Conservation (phyloP, 495 filamentous ascomycete species). For the Parachaetomium inaequale region DNA sequence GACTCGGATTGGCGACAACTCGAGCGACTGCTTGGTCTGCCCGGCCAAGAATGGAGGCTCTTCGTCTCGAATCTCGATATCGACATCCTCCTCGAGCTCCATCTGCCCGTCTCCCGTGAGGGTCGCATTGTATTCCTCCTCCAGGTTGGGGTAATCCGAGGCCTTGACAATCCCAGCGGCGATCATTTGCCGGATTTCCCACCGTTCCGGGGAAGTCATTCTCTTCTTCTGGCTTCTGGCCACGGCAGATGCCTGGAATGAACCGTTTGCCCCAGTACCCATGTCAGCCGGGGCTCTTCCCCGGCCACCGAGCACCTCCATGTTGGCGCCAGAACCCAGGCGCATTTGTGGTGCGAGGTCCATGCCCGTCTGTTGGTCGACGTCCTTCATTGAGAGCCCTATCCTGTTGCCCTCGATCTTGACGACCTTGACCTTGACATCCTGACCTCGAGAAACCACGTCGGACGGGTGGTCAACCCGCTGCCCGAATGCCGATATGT, state of each 20-base stretch:
- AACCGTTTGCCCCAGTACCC: constrained; percentile 20
- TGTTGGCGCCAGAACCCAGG: constrained; percentile 88
- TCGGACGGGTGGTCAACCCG: constrained; percentile 92
- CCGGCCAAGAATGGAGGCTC: constrained; percentile 95
- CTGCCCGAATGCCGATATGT: constrained; percentile 89
- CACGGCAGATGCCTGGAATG: constrained; percentile 37
- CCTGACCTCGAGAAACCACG: constrained; percentile 72
- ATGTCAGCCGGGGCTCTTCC: constrained; percentile 50
- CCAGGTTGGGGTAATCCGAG: constrained; percentile 87
- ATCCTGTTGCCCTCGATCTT: constrained; percentile 78
- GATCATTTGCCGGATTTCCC: constrained; percentile 96
- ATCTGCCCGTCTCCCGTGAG: constrained; percentile 81
- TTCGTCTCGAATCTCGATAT: constrained; percentile 94
- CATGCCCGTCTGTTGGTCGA: constrained; percentile 83
- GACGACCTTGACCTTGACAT: constrained; percentile 88
- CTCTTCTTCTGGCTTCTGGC: constrained; percentile 67
- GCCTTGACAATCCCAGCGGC: constrained; percentile 89
- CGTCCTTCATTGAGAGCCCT: constrained; percentile 94
- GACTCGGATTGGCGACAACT: constrained; percentile 90
- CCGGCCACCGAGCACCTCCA: constrained; percentile 69
- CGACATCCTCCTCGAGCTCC: constrained; percentile 94
- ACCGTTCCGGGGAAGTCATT: constrained; percentile 91
- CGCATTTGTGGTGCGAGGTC: constrained; percentile 78
- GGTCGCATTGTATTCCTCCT: constrained; percentile 89
- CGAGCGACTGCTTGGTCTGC: constrained; percentile 92